Evolutionary conservation across 2,329 filamentous ascomycete genomes (phyloP), one percentile per base, ranked within the genome.

Genomic region (Fusarium verticillioides): DNA sequence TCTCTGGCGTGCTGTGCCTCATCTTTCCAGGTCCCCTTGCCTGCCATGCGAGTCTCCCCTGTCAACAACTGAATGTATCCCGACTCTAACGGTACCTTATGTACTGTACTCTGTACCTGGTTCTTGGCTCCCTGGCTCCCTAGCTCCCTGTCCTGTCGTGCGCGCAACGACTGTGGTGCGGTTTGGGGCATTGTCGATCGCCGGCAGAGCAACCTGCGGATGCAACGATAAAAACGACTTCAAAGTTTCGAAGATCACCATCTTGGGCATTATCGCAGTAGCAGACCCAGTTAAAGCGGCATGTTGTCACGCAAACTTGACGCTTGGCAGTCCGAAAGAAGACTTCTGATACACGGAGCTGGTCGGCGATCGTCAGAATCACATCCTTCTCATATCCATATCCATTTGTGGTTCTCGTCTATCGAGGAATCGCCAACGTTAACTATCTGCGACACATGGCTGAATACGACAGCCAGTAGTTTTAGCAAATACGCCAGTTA

Each of bases 1-100:
- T 66, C 74, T 66, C 60, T 75, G 58, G 60, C 72, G 65, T 73
- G 68, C 72, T 74, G 71, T 74, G 63, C 63, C 64, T 60, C 57
- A n/a, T 68, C 63, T 66, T 54, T 61, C 63, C 56, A 70, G 69
- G 57, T 54, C 43, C 66, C 70, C 71, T 65, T 73, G 71, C 60
- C 71, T 74, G 71, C 71, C 71, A 74, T 74, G 43, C 54, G 44
- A 28, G 59, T 32, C 46, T 30, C 60, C 71, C 71, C 69, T 72
- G 67, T 57, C 44, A 53, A 28, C 26, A 54, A 42, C 43, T 66
- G 23, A n/a, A 66, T 66, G 64, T 69, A 69, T 50, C 43, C 28
- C 42, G 50, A 69, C 49, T 56, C 58, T 28, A 69, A 69, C 21
- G 50, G 52, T 65, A 69, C 66, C 26, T 67, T n/a, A 23, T 23